Conservation (phyloP, 352 stramenopile genomes). For the Phytophthora pinifolia region DNA sequence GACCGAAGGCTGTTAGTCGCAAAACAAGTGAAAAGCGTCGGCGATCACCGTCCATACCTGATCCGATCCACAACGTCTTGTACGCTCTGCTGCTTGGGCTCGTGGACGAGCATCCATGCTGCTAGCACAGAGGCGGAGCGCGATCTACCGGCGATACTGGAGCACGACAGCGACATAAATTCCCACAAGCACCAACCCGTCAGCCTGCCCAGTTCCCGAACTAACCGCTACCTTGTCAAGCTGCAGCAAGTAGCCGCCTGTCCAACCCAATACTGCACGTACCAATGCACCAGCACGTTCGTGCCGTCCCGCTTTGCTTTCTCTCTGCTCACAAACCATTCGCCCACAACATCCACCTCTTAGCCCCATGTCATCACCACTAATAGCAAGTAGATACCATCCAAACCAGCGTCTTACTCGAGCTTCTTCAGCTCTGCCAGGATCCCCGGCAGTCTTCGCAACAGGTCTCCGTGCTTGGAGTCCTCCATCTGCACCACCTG, state of each 20-base stretch:
- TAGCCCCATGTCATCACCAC: background rate
- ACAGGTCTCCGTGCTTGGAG: constrained; percentile 48
- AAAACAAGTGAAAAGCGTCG: background rate
- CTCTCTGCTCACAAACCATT: constrained; percentile 18
- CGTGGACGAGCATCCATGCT: constrained; percentile 49
- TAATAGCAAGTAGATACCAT: background rate
- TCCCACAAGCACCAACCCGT: background rate
- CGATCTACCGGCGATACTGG: constrained; percentile 66
- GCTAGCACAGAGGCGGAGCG: constrained; percentile 55
- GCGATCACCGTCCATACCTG: constrained; percentile 23
- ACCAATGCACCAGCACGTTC: constrained; percentile 81
- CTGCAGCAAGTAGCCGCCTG: background rate
- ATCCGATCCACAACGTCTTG: constrained; percentile 45
- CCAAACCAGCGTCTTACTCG: constrained; percentile 26
- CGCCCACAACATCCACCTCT: background rate
- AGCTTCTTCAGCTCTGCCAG: constrained; percentile 35
- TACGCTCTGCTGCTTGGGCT: constrained; percentile 23
- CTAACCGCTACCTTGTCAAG: too few species aligned
- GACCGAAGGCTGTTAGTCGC: constrained; percentile 5
- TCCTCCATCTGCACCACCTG: constrained; percentile 51
- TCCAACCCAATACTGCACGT: background rate
- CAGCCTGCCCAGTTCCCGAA: background rate
- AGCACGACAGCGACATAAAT: background rate
- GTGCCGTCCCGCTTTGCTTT: constrained; percentile 31
- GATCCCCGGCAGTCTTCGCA: constrained; percentile 44